Conservation (phyloP, 2,329 filamentous ascomycete genomes). For the Diaporthe citriasiana region DNA sequence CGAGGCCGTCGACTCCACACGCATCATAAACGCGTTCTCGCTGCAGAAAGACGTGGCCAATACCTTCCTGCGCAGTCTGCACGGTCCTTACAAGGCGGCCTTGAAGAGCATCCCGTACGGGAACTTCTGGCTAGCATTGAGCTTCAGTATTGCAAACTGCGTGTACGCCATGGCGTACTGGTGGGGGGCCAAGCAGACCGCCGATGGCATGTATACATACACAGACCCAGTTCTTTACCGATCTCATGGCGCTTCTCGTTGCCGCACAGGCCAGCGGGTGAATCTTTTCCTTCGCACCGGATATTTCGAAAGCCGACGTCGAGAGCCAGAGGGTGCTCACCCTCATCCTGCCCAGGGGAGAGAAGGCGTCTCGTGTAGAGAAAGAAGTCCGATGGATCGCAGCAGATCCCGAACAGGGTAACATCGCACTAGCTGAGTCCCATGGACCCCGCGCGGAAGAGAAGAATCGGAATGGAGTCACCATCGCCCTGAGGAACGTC, state of each 20-base stretch:
- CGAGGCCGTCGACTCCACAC: constrained; percentile 76
- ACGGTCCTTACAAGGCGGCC: constrained; percentile 66
- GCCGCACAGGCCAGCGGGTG: constrained; percentile 81
- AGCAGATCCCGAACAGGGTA: constrained; percentile 8
- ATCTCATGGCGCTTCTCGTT: constrained; percentile 78
- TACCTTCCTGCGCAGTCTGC: constrained; percentile 67
- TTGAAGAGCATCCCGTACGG: not conserved
- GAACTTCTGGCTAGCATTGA: constrained; percentile 20
- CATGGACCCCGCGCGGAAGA: not conserved
- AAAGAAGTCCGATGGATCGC: not conserved
- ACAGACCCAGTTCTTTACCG: constrained; percentile 80
- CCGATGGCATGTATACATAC: constrained; percentile 71
- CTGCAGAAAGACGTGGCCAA: constrained; percentile 64
- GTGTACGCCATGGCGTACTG: constrained; percentile 81
- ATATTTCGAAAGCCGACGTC: constrained; percentile 76
- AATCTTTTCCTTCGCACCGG: constrained; percentile 81
- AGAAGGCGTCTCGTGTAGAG: not conserved
- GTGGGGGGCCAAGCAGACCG: constrained; percentile 82
- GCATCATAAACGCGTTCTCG: constrained; percentile 71
- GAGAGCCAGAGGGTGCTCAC: constrained; percentile 71
- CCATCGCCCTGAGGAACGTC: constrained; percentile 70
- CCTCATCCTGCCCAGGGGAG: constrained; percentile 53
- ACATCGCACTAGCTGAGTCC: not conserved
- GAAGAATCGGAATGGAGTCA: constrained; percentile 52
- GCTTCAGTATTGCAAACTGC: constrained; percentile 45